These are phyloP conservation scores for Dimocarpus longan DNA, from an alignment of 345 rosid species.

Conservation along the genomic window DNA sequence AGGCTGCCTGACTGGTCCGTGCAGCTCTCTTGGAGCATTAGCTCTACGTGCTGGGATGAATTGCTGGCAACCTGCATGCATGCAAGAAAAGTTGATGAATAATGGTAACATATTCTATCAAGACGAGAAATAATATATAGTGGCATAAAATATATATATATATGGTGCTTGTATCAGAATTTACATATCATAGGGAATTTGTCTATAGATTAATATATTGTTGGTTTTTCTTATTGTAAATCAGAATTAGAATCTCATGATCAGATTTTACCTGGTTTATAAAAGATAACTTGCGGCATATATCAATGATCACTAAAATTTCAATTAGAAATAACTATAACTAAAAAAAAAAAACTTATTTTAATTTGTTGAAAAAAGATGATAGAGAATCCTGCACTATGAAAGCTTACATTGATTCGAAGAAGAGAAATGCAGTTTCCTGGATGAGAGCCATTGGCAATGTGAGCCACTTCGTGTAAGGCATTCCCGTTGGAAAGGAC, in stretches of 20 bases:
- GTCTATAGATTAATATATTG: too few species aligned
- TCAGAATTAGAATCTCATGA: too few species aligned
- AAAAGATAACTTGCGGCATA: neutral
- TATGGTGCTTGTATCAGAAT: neutral
- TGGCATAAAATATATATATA: neutral
- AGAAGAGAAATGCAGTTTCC: conserved; percentile 97
- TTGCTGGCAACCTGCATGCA: conserved; percentile 69
- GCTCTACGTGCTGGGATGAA: conserved; percentile 83
- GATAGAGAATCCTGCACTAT: too few species aligned
- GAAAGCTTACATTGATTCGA: conserved; percentile 67
- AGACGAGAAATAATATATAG: too few species aligned
- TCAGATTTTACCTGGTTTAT: too few species aligned
- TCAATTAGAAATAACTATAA: too few species aligned
- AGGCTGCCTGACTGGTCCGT: conserved; percentile 80
- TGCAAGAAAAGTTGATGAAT: neutral
- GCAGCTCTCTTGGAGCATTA: conserved; percentile 91
- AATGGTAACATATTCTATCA: too few species aligned
- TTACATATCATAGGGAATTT: too few species aligned
- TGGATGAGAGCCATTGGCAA: conserved; percentile 92
- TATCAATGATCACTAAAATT: too few species aligned
- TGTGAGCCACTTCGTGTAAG: conserved; percentile 90
- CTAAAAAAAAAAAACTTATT: too few species aligned
- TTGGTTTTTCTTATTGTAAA: too few species aligned
- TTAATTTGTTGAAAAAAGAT: too few species aligned
- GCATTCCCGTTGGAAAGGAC: conserved; percentile 82